Conservation (phyloP, 2,329 filamentous ascomycete genomes). For the Microdochium bolleyi region DNA sequence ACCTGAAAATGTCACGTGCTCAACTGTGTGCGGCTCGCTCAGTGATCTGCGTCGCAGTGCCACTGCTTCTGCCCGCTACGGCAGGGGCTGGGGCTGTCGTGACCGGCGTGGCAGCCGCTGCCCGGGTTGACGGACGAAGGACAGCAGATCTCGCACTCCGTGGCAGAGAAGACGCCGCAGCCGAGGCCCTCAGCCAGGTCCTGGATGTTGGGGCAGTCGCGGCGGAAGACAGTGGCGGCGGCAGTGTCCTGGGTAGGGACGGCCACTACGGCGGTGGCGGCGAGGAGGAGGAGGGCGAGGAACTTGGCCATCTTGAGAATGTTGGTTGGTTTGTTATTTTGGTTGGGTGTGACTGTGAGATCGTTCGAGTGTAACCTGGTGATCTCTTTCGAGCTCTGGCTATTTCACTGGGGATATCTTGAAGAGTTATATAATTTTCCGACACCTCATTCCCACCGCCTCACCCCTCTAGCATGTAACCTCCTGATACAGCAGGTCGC, state of each 20-base stretch:
- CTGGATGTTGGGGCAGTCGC: background rate
- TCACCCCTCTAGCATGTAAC: no score
- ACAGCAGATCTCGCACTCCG: slow-evolving; percentile 6
- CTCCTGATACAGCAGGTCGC: no score
- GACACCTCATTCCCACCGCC: no score
- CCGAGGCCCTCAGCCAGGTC: slow-evolving; percentile 1
- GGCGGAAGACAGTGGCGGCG: background rate
- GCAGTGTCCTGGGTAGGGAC: slow-evolving; percentile 1
- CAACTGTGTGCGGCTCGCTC: background rate
- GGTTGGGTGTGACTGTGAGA: background rate
- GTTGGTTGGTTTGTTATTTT: background rate
- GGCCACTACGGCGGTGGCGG: background rate
- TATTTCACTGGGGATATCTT: no score
- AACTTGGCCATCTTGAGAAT: slow-evolving; percentile 1
- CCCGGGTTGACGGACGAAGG: background rate
- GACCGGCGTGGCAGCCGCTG: slow-evolving; percentile 3
- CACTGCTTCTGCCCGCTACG: slow-evolving; percentile 1
- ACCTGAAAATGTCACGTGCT: no score
- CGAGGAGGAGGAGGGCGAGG: slow-evolving; percentile 1
- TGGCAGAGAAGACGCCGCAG: slow-evolving; percentile 2
- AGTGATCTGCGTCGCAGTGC: slow-evolving; percentile 4
- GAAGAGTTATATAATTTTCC: no score
- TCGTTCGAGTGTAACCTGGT: no score
- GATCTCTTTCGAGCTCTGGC: no score
- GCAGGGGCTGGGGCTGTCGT: slow-evolving; percentile 3